Conservation (phyloP, 495 filamentous ascomycete species). For the Opeltia flavorubescens region DNA sequence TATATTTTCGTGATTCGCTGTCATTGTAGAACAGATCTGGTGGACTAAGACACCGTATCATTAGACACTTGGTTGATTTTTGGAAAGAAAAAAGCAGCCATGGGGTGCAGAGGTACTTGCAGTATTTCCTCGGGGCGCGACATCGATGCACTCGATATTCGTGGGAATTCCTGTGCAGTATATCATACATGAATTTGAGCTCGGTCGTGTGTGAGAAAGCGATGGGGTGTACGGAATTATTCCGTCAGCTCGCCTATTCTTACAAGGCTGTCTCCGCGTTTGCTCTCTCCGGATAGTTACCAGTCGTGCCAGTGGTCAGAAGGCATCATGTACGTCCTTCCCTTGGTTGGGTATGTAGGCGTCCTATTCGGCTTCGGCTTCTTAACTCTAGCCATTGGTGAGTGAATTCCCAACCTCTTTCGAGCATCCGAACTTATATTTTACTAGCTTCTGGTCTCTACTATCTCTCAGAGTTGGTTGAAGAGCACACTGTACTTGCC, state of each 20-base stretch:
- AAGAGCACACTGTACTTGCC: slow-evolving; percentile 89
- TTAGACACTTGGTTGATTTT: not conserved
- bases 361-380: slow-evolving; percentile 81
- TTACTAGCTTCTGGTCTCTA: slow-evolving; percentile 83
- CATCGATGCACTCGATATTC: slow-evolving; percentile 38
- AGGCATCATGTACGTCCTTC: slow-evolving; percentile 86
- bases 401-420: slow-evolving; percentile 11
- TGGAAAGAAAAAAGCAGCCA: not conserved
- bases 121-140: slow-evolving; percentile 91
- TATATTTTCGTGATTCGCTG: slow-evolving; percentile 87
- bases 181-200: not conserved
- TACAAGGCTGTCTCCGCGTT: too few relatives aligned
- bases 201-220: too few relatives aligned
- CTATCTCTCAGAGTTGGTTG: slow-evolving; percentile 94
- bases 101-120: slow-evolving; percentile 31
- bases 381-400: slow-evolving; percentile 87
- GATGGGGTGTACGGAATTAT: too few relatives aligned
- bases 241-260: too few relatives aligned
- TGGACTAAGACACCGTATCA: slow-evolving; percentile 37
- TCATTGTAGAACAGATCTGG: slow-evolving; percentile 97
- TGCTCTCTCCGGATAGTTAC: too few relatives aligned
- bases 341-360: slow-evolving; percentile 78
- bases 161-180: not conserved
- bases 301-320: too few relatives aligned
- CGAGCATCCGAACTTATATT: not conserved